Percentiles rank a stretch among this genome's conserved stretches.
Conservation (phyloP, 2,329 filamentous ascomycete genomes). For the Simplicillium sp. region DNA sequence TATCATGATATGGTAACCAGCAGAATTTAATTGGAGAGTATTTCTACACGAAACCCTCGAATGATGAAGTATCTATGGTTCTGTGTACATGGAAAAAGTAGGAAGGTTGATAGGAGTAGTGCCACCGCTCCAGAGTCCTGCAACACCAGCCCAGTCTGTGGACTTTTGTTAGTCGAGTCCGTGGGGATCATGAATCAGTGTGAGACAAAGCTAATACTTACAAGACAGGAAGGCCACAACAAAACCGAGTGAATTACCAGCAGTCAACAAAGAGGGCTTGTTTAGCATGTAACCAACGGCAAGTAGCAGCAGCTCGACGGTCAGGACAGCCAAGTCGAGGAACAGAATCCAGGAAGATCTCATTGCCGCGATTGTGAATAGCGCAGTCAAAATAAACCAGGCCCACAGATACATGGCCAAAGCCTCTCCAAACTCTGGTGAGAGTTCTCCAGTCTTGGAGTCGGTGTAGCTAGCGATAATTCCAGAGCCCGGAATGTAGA, state of each 20-base stretch:
- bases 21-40: too few species aligned
- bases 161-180: background rate
- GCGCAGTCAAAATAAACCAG: background rate
- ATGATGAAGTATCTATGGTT: background rate
- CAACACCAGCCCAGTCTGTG: background rate
- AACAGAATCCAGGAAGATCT: background rate
- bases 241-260: background rate
- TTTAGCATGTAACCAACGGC: background rate
- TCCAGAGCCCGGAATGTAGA: background rate
- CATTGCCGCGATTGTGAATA: background rate
- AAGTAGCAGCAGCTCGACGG: background rate
- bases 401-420: background rate
- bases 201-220: background rate
- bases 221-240: background rate
- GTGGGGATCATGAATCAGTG: too few species aligned
- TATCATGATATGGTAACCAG: too few species aligned
- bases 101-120: background rate
- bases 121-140: background rate
- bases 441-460: background rate
- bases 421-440: background rate
- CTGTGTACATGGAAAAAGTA: background rate
- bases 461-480: background rate
- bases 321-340: background rate
- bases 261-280: background rate
- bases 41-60: too few species aligned